Evolutionary conservation across 139 green algal species (phyloP).

Genomic region (Yamagishiella unicocca): DNA sequence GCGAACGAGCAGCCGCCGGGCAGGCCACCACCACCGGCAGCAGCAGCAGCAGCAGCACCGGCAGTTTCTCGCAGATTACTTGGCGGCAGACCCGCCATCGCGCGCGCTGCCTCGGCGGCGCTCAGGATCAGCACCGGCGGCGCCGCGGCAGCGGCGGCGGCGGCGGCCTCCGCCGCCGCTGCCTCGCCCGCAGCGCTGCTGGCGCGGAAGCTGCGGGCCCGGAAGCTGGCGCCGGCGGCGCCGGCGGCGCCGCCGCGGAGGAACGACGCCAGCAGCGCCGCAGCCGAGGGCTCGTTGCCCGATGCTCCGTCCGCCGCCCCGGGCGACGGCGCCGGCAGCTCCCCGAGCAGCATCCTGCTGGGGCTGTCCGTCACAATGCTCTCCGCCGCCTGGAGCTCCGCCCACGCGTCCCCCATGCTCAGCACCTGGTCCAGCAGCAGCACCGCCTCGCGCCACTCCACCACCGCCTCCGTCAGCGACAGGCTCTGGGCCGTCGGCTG

Average conservation of each 20-base stretch:
- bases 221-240: not conserved
- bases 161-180: not conserved
- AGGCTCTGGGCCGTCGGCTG: not conserved
- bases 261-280: conserved; percentile 33
- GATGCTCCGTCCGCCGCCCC: not conserved
- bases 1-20: not conserved
- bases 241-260: not conserved
- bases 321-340: not conserved
- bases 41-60: too few species aligned
- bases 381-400: conserved; percentile 3
- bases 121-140: not conserved
- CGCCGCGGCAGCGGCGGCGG: not conserved
- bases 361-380: not conserved
- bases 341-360: not conserved
- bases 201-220: not conserved
- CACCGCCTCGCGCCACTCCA: conserved; percentile 9
- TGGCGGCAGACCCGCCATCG: not conserved
- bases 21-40: not conserved
- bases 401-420: not conserved
- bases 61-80: too few species aligned
- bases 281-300: not conserved
- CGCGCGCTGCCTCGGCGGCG: not conserved
- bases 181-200: not conserved
- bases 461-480: not conserved
- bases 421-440: not conserved